Base-by-base conservation (phyloP, 768 basidiomycete species). In the Cystobasidium ongulense region DNA sequence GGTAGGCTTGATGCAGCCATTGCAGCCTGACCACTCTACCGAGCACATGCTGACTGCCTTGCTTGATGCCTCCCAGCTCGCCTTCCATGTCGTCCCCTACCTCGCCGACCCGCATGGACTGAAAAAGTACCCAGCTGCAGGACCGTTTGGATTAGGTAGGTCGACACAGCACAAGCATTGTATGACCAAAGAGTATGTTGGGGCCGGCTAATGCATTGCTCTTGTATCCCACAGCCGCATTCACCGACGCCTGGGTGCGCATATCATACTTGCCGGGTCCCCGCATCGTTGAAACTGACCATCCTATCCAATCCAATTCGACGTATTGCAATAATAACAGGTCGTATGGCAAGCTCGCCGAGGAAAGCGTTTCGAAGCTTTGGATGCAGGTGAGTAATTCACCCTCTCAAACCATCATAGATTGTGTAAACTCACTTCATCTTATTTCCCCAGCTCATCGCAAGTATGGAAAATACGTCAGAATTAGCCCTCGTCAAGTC, bases 301-400 rank as follows among this genome's bases (percentile, higher is more conserved):
- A 13, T 46, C 15, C 46, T 50, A 21, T 17, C 18, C 15, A 3
- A 50, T 21, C 8, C 10, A 8, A 50, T 50, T 8, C n/a, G n/a
- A 46, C 43, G n/a, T 59, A 59, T 59, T 36, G 38, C 38, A 46
- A 38, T 23, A 5, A n/a, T 17, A 4, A 3, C 68, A 71, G 68
- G 82, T 93, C 21, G 89, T 87, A 43, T 85, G 83, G 77, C 83
- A 87, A 38, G 82, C 84, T 38, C 86, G 86, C 54, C 81, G 84
- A n/a, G 90, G 91, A 0, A 88, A 89, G 75, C 86, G 91, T 54
- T 90, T 87, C 10, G 88, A 90, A 77, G 80, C 84, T 15, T 87
- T 94, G 1, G 90, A 94, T 78, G 79, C 85, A 7, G 43, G 43
- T 46, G n/a, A n/a, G 43, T 46, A 13, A 46, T 13, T 46, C 43